These are phyloP conservation scores for Penicillium carneum DNA, from an alignment of 2,329 filamentous ascomycete genomes.

Conservation along the genomic window DNA sequence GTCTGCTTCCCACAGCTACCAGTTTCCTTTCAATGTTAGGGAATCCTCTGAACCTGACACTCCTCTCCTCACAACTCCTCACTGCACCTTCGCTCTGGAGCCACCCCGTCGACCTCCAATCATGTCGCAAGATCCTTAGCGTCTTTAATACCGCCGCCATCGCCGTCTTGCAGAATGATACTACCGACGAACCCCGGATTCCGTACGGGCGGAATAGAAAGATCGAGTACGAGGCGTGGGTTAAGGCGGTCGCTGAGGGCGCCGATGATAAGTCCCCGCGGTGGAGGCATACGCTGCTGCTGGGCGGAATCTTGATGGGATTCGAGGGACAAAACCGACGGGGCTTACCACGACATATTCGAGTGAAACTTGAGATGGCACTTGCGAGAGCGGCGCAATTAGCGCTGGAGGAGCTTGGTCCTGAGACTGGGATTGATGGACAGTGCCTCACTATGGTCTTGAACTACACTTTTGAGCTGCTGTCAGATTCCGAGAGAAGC, in stretches of 20 bases:
- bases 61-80: constrained; percentile 67
- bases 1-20: constrained; percentile 62
- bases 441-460: constrained; percentile 71
- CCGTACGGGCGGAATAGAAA: constrained; percentile 58
- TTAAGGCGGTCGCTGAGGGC: constrained; percentile 64
- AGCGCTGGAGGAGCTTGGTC: constrained; percentile 67
- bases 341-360: constrained; percentile 69
- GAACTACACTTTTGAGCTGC: constrained; percentile 76
- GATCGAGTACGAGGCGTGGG: constrained; percentile 64
- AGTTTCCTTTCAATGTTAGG: constrained; percentile 59
- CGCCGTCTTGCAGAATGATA: constrained; percentile 59
- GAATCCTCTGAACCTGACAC: constrained; percentile 68
- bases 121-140: constrained; percentile 64
- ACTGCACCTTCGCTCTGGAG: constrained; percentile 67
- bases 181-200: constrained; percentile 44
- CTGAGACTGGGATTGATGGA: constrained; percentile 59
- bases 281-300: constrained; percentile 84
- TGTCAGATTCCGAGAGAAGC: constrained; percentile 67
- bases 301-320: constrained; percentile 79
- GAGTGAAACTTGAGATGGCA: constrained; percentile 73
- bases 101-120: constrained; percentile 60
- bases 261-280: constrained; percentile 69
- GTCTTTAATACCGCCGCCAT: constrained; percentile 68
- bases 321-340: constrained; percentile 71
- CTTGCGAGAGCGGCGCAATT: constrained; percentile 78